phyloP scores from a whole-genome alignment of 352 stramenopile species.

The Globisporangium nunn region DNA sequence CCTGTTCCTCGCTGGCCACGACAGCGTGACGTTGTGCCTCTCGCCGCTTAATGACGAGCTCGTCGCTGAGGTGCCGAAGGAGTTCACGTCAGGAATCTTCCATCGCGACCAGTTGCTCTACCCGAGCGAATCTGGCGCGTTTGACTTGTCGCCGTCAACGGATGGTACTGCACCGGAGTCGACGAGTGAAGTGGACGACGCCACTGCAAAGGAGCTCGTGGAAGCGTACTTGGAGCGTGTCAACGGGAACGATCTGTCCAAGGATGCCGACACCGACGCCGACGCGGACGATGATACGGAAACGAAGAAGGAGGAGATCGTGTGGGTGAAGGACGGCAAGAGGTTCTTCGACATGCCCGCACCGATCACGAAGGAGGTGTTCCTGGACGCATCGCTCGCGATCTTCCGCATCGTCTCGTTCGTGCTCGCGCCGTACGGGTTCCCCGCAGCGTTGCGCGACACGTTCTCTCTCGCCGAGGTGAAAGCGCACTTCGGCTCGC shows the following conservation, averaged over 20 bases:
- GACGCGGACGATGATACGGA: conserved; percentile 12
- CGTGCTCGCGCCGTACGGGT: conserved; percentile 73
- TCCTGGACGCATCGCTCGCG: conserved; percentile 51
- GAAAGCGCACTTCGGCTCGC: conserved; percentile 59
- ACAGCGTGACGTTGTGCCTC: conserved; percentile 28
- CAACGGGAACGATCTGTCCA: conserved; percentile 21
- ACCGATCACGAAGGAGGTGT: conserved; percentile 55
- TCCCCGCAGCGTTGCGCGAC: conserved; percentile 47
- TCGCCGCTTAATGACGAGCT: conserved; percentile 33
- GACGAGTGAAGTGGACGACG: conserved; percentile 3
- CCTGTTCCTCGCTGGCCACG: conserved; percentile 31
- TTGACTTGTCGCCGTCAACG: conserved; percentile 48
- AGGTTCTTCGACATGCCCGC: conserved; percentile 81
- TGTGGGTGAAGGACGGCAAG: conserved; percentile 44
- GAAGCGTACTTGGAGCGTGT: conserved; percentile 42
- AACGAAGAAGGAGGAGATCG: conserved; percentile 28
- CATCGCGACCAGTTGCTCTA: conserved; percentile 33
- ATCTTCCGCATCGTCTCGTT: conserved; percentile 81
- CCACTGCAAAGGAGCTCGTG: conserved; percentile 19
- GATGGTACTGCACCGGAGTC: conserved; percentile 1
- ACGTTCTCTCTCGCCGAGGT: conserved; percentile 60
- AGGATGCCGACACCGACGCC: background rate
- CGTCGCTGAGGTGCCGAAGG: conserved; percentile 25
- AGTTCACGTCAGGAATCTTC: conserved; percentile 41
- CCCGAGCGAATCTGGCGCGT: conserved; percentile 31